Evolutionary conservation across 495 filamentous ascomycete genomes (phyloP), one percentile per base, ranked within the genome.

Genomic region (Hyaloscypha bicolor): DNA sequence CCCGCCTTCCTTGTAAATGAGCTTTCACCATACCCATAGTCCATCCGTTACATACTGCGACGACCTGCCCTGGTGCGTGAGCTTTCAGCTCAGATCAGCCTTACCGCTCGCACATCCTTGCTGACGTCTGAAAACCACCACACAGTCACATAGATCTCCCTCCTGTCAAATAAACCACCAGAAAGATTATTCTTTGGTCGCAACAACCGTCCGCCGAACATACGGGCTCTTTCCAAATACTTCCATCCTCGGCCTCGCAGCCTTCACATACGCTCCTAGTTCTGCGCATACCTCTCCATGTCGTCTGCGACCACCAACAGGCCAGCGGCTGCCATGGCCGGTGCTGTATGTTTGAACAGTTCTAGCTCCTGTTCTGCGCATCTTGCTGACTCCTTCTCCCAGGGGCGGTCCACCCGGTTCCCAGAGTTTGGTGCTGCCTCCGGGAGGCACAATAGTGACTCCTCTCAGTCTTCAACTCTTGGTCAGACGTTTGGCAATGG

Each of bases 401-500:
- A 81, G 79, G 70, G 68, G 45, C 74, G 76, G 59, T 67, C 76
- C 32, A 78, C 75, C 67, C 75, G 73, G 31, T 79, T 79, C 56
- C 71, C 77, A 19, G 74, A 73, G 64, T 74, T 79, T 65, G 71
- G 67, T 35, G 48, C 69, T 6, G 52, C 67, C 5, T 16, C 65
- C 30, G 62, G 61, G 45, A 67, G 72, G 35, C 72, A 75, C 59
- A 77, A 80, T 75, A 78, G 74, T 45, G 70, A 73, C 60, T 72
- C 76, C 57, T 60, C 71, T n/a, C 79, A 79, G 58, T 68, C 66
- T 76, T 52, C 73, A 60, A 65, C 72, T 66, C n/a, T 84, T 73
- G 74, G 80, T 59, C 79, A 78, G 42, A 74, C 80, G 39, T 81
- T 85, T 74, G 74, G 79, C 51, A 77, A 73, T 75, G 74, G 78